Percentiles rank a stretch among this genome's conserved stretches.
Evolutionary conservation across 306 rosid genomes (phyloP).

Genomic region (Astragalus glycyphyllos): DNA sequence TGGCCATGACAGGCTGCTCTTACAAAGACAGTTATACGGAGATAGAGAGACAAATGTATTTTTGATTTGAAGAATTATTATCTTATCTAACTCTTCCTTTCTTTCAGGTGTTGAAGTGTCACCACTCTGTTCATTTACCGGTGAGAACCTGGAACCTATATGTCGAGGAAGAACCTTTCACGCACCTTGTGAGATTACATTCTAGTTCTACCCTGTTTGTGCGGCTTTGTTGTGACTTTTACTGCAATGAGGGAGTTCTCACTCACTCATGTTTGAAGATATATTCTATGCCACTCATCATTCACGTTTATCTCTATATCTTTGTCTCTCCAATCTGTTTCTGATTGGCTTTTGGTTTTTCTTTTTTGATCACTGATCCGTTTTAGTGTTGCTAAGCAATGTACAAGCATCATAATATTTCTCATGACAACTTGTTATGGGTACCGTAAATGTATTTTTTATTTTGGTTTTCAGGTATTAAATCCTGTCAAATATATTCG

Average conservation of each 20-base stretch:
- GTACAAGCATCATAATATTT: no score
- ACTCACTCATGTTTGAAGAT: slow-evolving; percentile 35
- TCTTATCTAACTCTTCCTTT: slow-evolving; percentile 19
- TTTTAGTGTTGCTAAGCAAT: slow-evolving; percentile 40
- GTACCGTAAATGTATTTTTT: no score
- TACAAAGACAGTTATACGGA: not conserved
- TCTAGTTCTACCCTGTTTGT: slow-evolving; percentile 52
- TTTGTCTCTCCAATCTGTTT: slow-evolving; percentile 45
- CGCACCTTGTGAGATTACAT: slow-evolving; percentile 95
- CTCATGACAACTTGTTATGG: no score
- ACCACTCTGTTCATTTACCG: slow-evolving; percentile 91
- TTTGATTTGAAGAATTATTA: not conserved
- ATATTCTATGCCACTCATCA: slow-evolving; percentile 26
- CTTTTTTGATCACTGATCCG: slow-evolving; percentile 29
- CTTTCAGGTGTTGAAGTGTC: slow-evolving; percentile 95
- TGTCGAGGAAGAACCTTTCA: slow-evolving; percentile 99
- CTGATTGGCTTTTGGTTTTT: slow-evolving; percentile 38
- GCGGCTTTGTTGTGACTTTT: slow-evolving; percentile 48
- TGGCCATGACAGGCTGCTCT: not conserved
- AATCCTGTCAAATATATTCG: not conserved
- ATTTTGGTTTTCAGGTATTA: not conserved
- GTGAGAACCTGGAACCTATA: slow-evolving; percentile 92
- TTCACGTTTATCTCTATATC: slow-evolving; percentile 44
- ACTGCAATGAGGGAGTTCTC: slow-evolving; percentile 40
- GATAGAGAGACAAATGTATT: not conserved